Percentiles rank a stretch among this genome's conserved stretches.
Conservation (phyloP, 2,329 filamentous ascomycete genomes). For the Beauveria caledonica region DNA sequence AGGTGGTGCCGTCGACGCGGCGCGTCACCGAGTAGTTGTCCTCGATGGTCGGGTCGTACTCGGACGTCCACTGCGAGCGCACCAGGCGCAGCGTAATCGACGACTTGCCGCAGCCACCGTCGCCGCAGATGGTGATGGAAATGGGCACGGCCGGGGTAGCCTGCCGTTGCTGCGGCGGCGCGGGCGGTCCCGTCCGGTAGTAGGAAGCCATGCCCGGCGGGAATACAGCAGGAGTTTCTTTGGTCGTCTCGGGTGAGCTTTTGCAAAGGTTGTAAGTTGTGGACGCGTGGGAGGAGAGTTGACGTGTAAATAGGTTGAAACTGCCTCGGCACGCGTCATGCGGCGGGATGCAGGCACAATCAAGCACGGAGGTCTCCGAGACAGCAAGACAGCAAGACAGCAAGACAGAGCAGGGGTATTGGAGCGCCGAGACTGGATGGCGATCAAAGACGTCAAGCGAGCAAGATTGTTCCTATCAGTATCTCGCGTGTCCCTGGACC, state of each 20-base stretch:
- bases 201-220: not conserved
- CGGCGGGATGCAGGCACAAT: not conserved
- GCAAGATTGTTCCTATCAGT: not conserved
- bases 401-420: not conserved
- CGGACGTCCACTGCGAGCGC: slow-evolving; percentile 73
- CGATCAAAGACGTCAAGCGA: not conserved
- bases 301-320: too few relatives aligned
- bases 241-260: not conserved
- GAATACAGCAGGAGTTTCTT: not conserved
- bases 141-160: slow-evolving; percentile 33
- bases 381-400: too few relatives aligned
- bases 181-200: not conserved
- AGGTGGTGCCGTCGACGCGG: slow-evolving; percentile 69
- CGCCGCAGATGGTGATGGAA: slow-evolving; percentile 77
- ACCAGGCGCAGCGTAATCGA: slow-evolving; percentile 79
- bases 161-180: not conserved
- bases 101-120: slow-evolving; percentile 78
- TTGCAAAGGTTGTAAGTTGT: not conserved
- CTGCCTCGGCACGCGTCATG: too few relatives aligned
- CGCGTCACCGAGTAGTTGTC: slow-evolving; percentile 81
- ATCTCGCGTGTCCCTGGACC: too few relatives aligned
- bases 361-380: too few relatives aligned
- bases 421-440: not conserved
- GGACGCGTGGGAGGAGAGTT: too few relatives aligned
- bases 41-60: slow-evolving; percentile 74